Conservation (phyloP, 192 early-diverging fungal genomes). For the Entophlyctis luteolus region DNA sequence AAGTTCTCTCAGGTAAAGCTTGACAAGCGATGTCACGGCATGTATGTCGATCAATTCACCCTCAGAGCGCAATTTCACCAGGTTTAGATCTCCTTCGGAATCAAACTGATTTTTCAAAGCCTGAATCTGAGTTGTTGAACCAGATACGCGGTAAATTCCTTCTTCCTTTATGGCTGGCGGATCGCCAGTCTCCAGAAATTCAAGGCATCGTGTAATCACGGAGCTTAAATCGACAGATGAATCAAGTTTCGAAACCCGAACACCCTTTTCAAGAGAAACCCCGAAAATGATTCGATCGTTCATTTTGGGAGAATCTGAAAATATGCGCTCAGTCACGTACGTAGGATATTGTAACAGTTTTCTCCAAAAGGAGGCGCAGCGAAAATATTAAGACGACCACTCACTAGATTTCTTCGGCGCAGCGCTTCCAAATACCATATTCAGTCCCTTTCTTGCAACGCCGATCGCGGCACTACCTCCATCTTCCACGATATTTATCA, state of each 20-base stretch:
- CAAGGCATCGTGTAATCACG: constrained; percentile 92
- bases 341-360: too few relatives aligned
- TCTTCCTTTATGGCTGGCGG: constrained; percentile 61
- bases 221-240: constrained; percentile 78
- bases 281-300: constrained; percentile 73
- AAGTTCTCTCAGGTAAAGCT: constrained; percentile 88
- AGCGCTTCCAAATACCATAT: constrained; percentile 12
- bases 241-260: constrained; percentile 63
- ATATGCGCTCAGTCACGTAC: too few relatives aligned
- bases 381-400: too few relatives aligned
- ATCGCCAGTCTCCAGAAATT: constrained; percentile 72
- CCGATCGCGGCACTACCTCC: constrained; percentile 11
- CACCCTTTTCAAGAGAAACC: constrained; percentile 72
- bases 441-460: constrained; percentile 8
- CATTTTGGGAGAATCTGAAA: too few relatives aligned
- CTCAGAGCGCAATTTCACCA: constrained; percentile 46
- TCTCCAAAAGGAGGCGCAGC: too few relatives aligned
- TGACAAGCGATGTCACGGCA: constrained; percentile 86
- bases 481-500: constrained; percentile 12
- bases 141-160: constrained; percentile 91
- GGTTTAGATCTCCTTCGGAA: constrained; percentile 67
- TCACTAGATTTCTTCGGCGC: background rate
- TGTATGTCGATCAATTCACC: constrained; percentile 75
- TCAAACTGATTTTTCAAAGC: constrained; percentile 79
- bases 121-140: constrained; percentile 69